Conservation (phyloP, 176 grass and related monocot species). For the Lolium multiflorum region DNA sequence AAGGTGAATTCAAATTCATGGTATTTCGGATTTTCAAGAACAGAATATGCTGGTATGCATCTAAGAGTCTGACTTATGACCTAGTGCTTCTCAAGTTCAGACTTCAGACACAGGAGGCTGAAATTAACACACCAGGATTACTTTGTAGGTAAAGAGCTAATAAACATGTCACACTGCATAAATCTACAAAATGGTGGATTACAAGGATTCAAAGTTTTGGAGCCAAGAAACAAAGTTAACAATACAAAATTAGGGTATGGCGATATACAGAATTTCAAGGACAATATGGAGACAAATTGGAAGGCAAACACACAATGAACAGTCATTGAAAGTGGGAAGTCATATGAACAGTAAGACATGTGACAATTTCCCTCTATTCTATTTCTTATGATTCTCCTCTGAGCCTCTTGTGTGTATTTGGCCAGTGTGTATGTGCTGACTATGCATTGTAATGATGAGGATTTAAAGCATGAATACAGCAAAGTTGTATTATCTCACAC, state of each 20-base stretch:
- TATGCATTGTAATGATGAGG: conserved; percentile 1
- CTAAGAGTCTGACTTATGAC: not conserved
- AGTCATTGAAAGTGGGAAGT: not conserved
- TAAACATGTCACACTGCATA: not conserved
- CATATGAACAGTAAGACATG: conserved; percentile 4
- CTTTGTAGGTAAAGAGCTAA: not conserved
- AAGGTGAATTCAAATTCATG: not conserved
- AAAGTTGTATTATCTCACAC: not conserved
- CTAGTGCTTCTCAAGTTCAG: not conserved
- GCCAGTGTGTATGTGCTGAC: not conserved
- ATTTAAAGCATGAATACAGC: not conserved
- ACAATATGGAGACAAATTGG: not conserved
- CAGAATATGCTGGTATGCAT: not conserved
- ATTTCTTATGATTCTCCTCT: not conserved
- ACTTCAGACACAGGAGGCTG: not conserved
- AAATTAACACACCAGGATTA: not conserved
- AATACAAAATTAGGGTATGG: not conserved
- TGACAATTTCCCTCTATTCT: not conserved
- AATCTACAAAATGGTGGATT: not conserved
- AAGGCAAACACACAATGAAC: conserved; percentile 10
- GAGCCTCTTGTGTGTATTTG: conserved; percentile 10
- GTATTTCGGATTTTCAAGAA: not conserved
- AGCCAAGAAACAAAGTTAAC: not conserved
- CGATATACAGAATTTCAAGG: not conserved
- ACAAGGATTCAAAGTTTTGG: not conserved